Base-by-base conservation (phyloP, 2,329 filamentous ascomycete genomes). In the Dothideomycetidae sp. region DNA sequence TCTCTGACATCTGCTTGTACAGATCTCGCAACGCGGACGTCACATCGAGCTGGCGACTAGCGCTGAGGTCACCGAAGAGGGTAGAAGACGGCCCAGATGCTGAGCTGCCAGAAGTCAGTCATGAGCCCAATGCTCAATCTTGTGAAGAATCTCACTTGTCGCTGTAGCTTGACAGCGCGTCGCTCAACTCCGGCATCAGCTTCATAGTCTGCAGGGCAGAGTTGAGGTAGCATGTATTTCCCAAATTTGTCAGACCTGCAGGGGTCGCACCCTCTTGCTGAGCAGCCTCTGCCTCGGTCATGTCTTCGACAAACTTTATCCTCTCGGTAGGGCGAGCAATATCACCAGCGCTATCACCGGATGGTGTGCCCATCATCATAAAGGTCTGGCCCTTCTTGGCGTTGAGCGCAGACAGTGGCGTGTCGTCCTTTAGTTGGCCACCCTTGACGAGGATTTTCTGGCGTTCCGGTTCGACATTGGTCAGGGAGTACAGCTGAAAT, bases 181-280 rank as follows among this genome's bases (percentile, higher is more conserved):
- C 68, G 53, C 93, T 84, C 23, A 98, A 73, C 62, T 98, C 90
- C 5, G 90, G 90, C 42, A 98, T 84, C 37, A 79, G 71, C 44
- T 82, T 77, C 47, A 98, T 66, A 3, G 84, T 80, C 59, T 98
- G 92, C n/a, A 98, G 68, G 0, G 88, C 93, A 34, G 90, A 90
- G 67, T 98, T 98, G 53, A 96, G 76, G 57, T 98, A 98, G 66
- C 90, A 98, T 3, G 92, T 98, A 60, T 98, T 98, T 49, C 92
- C 90, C 43, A 94, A 66, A 54, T 98, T 98, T 56, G 81, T 72
- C 44, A 98, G 65, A 32, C 90, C 90, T 40, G 86, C 81, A 2
- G 92, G 90, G 31, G 72, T 88, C 33, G 86, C 86, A 41, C 83
- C 85, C 42, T 78, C 79, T 54, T 80, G 73, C 57, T 77, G 76